These are phyloP conservation scores for Syzygium malaccense DNA, from an alignment of 441 rosid genomes.

Conservation along the genomic window DNA sequence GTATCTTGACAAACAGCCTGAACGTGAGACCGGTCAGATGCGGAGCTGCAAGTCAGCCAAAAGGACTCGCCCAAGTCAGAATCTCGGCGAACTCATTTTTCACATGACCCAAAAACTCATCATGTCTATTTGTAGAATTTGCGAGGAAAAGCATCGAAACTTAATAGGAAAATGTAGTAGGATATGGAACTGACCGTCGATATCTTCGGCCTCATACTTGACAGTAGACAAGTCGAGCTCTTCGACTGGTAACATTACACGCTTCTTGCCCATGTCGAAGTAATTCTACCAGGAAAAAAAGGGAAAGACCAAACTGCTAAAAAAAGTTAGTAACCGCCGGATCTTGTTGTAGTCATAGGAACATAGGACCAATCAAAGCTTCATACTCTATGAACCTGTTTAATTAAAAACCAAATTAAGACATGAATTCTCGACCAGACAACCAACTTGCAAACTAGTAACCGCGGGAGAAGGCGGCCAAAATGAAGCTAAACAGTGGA, in stretches of 20 bases:
- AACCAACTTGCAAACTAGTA: neutral
- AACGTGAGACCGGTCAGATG: constrained; percentile 63
- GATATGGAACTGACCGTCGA: constrained; percentile 40
- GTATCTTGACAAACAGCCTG: constrained; percentile 44
- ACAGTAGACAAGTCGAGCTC: constrained; percentile 52
- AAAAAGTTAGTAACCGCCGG: neutral
- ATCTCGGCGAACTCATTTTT: neutral
- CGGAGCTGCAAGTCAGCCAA: constrained; percentile 41
- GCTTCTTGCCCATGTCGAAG: constrained; percentile 49
- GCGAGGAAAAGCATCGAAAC: neutral
- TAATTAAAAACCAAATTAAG: neutral
- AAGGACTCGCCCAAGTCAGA: neutral
- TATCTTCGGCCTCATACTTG: constrained; percentile 41
- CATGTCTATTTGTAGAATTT: neutral
- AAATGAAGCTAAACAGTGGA: neutral
- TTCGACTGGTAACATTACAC: constrained; percentile 48
- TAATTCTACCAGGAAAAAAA: neutral
- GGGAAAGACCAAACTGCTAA: neutral
- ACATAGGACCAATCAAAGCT: neutral
- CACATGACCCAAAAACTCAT: neutral
- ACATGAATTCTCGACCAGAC: neutral
- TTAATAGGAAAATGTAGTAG: neutral
- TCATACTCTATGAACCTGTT: neutral
- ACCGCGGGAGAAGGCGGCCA: neutral
- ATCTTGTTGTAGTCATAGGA: neutral